Base-by-base conservation (phyloP, 1,284 basidiomycete genomes). In the Quambalaria eucalypti region DNA sequence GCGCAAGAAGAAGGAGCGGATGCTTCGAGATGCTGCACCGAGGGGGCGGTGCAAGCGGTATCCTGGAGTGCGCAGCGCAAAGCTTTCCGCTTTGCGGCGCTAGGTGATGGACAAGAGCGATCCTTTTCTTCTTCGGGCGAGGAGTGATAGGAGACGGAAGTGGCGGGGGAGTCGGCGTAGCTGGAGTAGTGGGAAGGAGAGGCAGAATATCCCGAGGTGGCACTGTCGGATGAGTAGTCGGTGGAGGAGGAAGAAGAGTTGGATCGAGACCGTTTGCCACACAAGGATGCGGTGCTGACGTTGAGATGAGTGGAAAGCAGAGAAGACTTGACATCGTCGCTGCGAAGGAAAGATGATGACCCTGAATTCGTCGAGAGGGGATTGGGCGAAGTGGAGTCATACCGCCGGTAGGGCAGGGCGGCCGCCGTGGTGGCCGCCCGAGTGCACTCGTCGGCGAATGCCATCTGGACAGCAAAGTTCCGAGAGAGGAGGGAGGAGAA, bases 181-280 rank as follows among this genome's bases (percentile, higher is more conserved):
- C 29, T 50, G 16, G 29, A 53, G 10, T 30, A 54, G 26, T 46
- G 25, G 28, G 19, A 52, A 4, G 25, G 16, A 19, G 46, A 31
- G 8, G 28, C n/a, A 4, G 52, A 54, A 23, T 23, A 54, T 14
- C 19, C 31, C 12, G 31, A 38, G 26, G 40, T 50, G 14, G 30
- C 52, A 19, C 52, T 36, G 26, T 28, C 30, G 16, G 52, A 23
- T n/a, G 40, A 30, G 14, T 46, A 53, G 26, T 30, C 29, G 21
- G n/a, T 38, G 28, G 48, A 49, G 4, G 52, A 54, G 28, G 48
- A 51, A 9, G 48, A 19, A 6, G 52, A 54, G 38, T 56, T 52
- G 36, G 36, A 46, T 28, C 55, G 51, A n/a, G 55, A 52, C 23
- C 55, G 51, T 19, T 56, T 56, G 31, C 50, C 50, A 49, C 40